Percentiles rank a stretch among this genome's conserved stretches.
Evolutionary conservation across 2,329 filamentous ascomycete genomes (phyloP).

Genomic region (Phialophora expanda): DNA sequence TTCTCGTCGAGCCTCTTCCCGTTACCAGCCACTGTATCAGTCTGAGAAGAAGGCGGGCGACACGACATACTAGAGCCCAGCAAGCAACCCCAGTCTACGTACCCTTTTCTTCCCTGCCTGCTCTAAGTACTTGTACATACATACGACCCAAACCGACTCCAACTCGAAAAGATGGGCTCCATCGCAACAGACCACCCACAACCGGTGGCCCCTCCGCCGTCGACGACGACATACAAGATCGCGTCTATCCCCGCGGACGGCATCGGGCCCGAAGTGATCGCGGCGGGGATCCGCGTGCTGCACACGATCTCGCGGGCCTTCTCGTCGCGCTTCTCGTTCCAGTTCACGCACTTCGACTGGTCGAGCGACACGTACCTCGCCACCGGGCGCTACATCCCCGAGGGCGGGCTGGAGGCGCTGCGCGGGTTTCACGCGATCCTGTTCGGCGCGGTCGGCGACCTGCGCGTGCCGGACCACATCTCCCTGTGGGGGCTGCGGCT

Average conservation of each 20-base stretch:
- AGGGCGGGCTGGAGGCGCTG: slow-evolving; percentile 63
- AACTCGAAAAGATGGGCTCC: background rate
- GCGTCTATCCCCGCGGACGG: slow-evolving; percentile 73
- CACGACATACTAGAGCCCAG: background rate
- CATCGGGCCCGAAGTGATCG: slow-evolving; percentile 71
- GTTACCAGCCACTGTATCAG: background rate
- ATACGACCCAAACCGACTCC: too few relatives aligned
- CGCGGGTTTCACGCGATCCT: slow-evolving; percentile 68
- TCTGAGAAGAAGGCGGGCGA: background rate
- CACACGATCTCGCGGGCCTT: slow-evolving; percentile 54
- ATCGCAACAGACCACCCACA: slow-evolving; percentile 1
- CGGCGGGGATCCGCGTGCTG: slow-evolving; percentile 67
- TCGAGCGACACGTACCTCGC: slow-evolving; percentile 69
- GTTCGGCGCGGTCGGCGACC: slow-evolving; percentile 71
- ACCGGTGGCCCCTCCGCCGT: slow-evolving; percentile 13
- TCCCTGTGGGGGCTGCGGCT: slow-evolving; percentile 71
- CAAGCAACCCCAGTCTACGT: background rate
- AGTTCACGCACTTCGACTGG: slow-evolving; percentile 70
- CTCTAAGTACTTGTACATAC: background rate
- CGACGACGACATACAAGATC: slow-evolving; percentile 46
- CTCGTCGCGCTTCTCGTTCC: slow-evolving; percentile 61
- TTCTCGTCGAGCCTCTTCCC: background rate
- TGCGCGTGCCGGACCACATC: slow-evolving; percentile 68
- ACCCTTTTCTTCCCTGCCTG: background rate
- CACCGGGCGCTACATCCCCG: slow-evolving; percentile 68